These are phyloP conservation scores for Phlegmacium glaucopus DNA, from an alignment of 768 basidiomycete species.

Conservation along the genomic window DNA sequence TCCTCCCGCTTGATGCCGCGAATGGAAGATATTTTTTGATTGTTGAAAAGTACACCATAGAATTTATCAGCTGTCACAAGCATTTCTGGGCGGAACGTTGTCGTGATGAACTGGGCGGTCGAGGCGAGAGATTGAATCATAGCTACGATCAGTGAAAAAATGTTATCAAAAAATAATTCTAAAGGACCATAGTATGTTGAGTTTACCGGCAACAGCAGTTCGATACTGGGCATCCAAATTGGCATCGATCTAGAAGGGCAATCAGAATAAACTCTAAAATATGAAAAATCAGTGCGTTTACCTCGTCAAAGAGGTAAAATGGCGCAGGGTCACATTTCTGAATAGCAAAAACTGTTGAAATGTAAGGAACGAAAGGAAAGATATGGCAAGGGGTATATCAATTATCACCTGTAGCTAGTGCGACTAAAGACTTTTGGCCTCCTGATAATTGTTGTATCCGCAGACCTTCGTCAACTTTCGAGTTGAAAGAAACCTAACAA, in stretches of 20 bases:
- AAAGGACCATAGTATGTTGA: neutral
- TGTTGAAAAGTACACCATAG: constrained; percentile 95
- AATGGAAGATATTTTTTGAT: constrained; percentile 91
- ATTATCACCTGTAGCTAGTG: constrained; percentile 87
- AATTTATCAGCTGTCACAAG: constrained; percentile 94
- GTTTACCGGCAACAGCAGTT: constrained; percentile 89
- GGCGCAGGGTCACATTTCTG: constrained; percentile 99
- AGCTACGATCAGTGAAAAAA: constrained; percentile 34
- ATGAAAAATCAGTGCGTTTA: constrained; percentile 17
- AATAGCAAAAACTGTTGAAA: constrained; percentile 82
- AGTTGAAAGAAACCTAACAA: constrained; percentile 92
- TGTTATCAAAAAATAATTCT: neutral
- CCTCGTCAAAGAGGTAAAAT: constrained; percentile 99
- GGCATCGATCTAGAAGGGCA: constrained; percentile 74
- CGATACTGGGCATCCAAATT: constrained; percentile 97
- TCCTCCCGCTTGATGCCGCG: constrained; percentile 84
- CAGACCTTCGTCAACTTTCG: constrained; percentile 94
- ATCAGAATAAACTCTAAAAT: neutral
- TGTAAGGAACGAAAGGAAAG: constrained; percentile 1
- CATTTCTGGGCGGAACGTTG: constrained; percentile 98
- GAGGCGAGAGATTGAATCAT: constrained; percentile 93
- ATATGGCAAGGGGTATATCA: neutral
- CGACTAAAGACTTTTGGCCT: constrained; percentile 96
- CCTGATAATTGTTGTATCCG: constrained; percentile 96
- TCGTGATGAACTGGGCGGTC: constrained; percentile 95